Evolutionary conservation across 164 flowering plant species (phyloP).

Genomic region (Aristolochia contorta): DNA sequence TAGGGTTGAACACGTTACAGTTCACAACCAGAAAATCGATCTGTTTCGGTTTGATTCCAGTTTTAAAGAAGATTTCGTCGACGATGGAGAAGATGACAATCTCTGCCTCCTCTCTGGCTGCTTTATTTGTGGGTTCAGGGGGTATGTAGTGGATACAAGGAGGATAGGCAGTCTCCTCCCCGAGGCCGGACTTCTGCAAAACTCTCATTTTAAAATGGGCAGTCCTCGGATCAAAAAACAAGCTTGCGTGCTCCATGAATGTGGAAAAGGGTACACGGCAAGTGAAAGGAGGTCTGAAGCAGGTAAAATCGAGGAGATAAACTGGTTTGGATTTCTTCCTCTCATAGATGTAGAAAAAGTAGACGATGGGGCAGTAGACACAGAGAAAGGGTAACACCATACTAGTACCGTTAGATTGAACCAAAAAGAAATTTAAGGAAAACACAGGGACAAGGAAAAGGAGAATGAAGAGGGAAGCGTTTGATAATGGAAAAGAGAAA

Average conservation of each 20-base stretch:
- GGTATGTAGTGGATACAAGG: too few relatives aligned
- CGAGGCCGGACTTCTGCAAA: too few relatives aligned
- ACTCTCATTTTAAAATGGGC: too few relatives aligned
- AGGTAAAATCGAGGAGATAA: conserved; percentile 49
- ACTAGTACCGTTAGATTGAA: not conserved
- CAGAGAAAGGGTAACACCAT: not conserved
- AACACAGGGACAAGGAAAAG: too few relatives aligned
- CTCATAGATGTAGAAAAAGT: conserved; percentile 28
- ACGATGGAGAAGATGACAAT: too few relatives aligned
- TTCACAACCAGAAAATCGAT: conserved; percentile 31
- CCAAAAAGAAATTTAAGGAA: too few relatives aligned
- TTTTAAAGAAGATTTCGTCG: too few relatives aligned
- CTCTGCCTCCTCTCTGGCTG: too few relatives aligned
- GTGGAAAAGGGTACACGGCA: conserved; percentile 53
- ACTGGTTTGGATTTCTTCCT: conserved; percentile 41
- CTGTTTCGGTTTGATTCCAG: conserved; percentile 7
- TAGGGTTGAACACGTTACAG: conserved; percentile 67
- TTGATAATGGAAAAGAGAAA: too few relatives aligned
- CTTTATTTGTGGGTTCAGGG: too few relatives aligned
- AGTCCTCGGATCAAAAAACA: not conserved
- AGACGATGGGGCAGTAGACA: conserved; percentile 7
- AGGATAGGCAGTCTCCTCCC: too few relatives aligned
- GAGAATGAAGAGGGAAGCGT: too few relatives aligned
- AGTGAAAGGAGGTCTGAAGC: conserved; percentile 40
- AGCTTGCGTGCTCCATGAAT: conserved; percentile 50